Evolutionary conservation across 371 early-diverging fungal species (phyloP), one percentile per base, ranked within the genome.

Genomic region (Mortierella sp.): DNA sequence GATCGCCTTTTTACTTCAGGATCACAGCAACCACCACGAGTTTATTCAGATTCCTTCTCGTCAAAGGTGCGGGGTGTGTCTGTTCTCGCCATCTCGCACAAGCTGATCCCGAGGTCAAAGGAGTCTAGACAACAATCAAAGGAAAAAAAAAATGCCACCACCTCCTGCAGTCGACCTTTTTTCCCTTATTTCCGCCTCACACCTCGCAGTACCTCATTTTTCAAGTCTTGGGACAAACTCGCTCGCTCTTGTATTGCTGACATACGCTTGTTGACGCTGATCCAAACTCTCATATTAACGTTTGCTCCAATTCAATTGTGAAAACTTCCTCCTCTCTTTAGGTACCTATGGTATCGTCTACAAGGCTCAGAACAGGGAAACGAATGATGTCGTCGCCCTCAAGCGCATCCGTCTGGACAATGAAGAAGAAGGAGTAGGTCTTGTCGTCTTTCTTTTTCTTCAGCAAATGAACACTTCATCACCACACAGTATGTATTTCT

Each of bases 271-370:
- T 31, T 73, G 16, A 1, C 9, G 2, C 24, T 34, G 38, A 52
- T 63, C 11, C 55, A 50, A 50, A 50, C 55, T 19, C 31, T 14
- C 26, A 31, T 21, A 10, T 73, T 72, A 26, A 28, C n/a, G 26
- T 48, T 48, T 57, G n/a, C 9, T 26, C 31, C 45, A 26, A n/a
- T 45, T 14, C 60, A 13, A 58, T 57, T 26, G 42, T 5, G 5
- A 38, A 38, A 1, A 4, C 47, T 76, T 31, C 13, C 14, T 48
- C 50, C 38, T 7, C 16, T 26, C n/a, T 47, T 48, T 87, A 95
- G 96, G 98, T 80, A 97, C 98, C 6, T 98, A 98, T 80, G 99
- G 99, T 73, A 96, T 98, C 72, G 99, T 99, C 0, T 99, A 98
- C 91, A 99, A 99, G 89, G 99, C 99, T 24, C 97, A 96, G 87